Conservation (phyloP, 371 early-diverging fungal species). For the Mucor racemosus region DNA sequence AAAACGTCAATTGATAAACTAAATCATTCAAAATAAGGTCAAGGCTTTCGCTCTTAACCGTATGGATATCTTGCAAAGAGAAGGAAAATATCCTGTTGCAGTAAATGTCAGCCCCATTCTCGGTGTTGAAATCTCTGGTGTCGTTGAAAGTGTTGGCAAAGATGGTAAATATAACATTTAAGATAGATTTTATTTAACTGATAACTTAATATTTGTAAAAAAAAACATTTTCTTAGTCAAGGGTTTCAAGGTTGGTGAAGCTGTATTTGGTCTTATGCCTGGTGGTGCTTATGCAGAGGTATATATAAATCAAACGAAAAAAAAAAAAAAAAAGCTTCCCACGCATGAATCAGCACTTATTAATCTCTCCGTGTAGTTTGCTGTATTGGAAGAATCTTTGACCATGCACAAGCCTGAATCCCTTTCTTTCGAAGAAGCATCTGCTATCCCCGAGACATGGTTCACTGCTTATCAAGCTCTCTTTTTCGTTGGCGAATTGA, state of each 20-base stretch:
- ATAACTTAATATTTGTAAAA: background rate
- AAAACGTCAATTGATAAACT: too few species aligned
- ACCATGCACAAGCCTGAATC: conserved; percentile 66
- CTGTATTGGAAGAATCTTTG: conserved; percentile 61
- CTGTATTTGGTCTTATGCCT: conserved; percentile 72
- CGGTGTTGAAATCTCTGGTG: conserved; percentile 80
- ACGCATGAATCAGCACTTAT: background rate
- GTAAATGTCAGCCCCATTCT: conserved; percentile 66
- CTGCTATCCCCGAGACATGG: conserved; percentile 79
- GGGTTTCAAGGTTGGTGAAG: conserved; percentile 63
- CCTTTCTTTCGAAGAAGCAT: conserved; percentile 66
- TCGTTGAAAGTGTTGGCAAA: conserved; percentile 57
- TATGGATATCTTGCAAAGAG: conserved; percentile 79
- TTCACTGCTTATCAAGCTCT: conserved; percentile 85
- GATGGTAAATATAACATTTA: conserved; percentile 34
- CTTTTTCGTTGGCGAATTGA: conserved; percentile 59
- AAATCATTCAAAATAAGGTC: conserved; percentile 27
- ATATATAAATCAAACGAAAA: too few species aligned
- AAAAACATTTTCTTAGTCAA: conserved; percentile 32
- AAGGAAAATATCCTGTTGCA: conserved; percentile 74
- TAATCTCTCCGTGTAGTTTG: conserved; percentile 46
- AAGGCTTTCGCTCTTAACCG: conserved; percentile 74
- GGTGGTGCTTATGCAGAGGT: conserved; percentile 80
- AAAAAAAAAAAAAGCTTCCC: background rate
- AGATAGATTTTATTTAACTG: background rate